A percentile compares a stretch with the other conserved stretches of the same genome.
These are phyloP conservation scores for Teunomyces pallodes DNA, from an alignment of 805 yeast genomes.

Conservation along the genomic window DNA sequence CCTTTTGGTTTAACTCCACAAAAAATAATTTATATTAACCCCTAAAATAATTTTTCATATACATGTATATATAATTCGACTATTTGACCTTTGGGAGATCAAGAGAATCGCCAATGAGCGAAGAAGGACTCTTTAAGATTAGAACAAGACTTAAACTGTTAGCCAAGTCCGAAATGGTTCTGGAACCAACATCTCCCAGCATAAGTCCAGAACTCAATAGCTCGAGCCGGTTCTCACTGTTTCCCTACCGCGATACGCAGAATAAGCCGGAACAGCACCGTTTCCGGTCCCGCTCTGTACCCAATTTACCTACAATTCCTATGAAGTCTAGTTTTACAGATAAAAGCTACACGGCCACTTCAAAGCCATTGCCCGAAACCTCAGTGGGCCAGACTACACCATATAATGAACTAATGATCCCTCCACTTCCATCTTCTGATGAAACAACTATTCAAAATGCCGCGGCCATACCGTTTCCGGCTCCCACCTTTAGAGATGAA, in stretches of 20 bases:
- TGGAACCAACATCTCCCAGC: neutral
- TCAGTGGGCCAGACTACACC: neutral
- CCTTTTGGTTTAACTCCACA: neutral
- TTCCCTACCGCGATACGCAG: neutral
- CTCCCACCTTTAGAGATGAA: neutral
- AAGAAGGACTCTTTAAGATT: neutral
- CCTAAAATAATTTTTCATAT: slow-evolving; percentile 2
- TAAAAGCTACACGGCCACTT: neutral
- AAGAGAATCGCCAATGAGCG: neutral
- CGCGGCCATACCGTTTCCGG: neutral
- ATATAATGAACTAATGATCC: slow-evolving; percentile 1
- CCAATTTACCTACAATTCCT: neutral
- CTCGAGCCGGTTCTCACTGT: neutral
- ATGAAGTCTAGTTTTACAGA: neutral
- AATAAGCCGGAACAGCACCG: neutral
- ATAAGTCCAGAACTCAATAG: neutral
- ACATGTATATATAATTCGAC: neutral
- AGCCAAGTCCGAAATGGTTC: neutral
- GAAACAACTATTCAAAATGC: neutral
- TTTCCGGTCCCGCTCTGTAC: slow-evolving; percentile 5
- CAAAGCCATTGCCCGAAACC: neutral
- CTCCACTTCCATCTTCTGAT: slow-evolving; percentile 3
- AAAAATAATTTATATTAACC: neutral
- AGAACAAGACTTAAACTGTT: slow-evolving; percentile 2
- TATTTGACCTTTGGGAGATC: neutral